Conservation (phyloP, 768 basidiomycete genomes). For the Boletus huronensis region DNA sequence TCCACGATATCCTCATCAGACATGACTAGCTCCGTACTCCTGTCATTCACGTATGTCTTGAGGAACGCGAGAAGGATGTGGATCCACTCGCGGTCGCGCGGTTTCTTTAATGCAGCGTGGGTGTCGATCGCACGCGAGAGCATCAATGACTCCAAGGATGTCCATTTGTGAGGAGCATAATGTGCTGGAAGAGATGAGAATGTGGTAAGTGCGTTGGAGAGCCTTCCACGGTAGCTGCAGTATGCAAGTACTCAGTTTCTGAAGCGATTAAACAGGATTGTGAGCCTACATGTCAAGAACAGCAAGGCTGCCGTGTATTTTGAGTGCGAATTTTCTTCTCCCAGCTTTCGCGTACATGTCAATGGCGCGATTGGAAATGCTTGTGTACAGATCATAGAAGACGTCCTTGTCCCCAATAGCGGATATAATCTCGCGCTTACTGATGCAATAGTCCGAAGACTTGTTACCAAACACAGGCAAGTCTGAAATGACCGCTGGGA, state of each 20-base stretch:
- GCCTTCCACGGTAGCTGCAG: constrained; percentile 62
- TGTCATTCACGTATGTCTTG: constrained; percentile 58
- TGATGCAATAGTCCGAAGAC: constrained; percentile 39
- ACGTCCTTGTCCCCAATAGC: constrained; percentile 51
- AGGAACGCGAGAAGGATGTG: constrained; percentile 75
- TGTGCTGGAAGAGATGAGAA: constrained; percentile 83
- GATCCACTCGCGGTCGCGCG: constrained; percentile 76
- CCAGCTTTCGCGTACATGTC: constrained; percentile 82
- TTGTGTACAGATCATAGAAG: constrained; percentile 79
- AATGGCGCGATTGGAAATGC: constrained; percentile 75
- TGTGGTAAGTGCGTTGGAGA: constrained; percentile 59
- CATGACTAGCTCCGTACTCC: constrained; percentile 50
- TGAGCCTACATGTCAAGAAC: constrained; percentile 82
- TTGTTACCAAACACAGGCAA: constrained; percentile 20
- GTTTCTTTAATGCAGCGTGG: constrained; percentile 52
- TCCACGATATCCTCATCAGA: constrained; percentile 47
- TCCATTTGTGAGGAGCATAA: constrained; percentile 80
- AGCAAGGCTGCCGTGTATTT: constrained; percentile 81
- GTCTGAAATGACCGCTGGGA: constrained; percentile 6
- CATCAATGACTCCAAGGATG: constrained; percentile 75
- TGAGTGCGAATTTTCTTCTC: constrained; percentile 80
- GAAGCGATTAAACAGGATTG: neutral
- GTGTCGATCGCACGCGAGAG: constrained; percentile 70
- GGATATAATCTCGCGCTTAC: constrained; percentile 55
- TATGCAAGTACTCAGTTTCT: constrained; percentile 8